Evolutionary conservation across 257 asterid genomes (phyloP), one percentile per base, ranked within the genome.

Genomic region (Thymus quinquecostatus): DNA sequence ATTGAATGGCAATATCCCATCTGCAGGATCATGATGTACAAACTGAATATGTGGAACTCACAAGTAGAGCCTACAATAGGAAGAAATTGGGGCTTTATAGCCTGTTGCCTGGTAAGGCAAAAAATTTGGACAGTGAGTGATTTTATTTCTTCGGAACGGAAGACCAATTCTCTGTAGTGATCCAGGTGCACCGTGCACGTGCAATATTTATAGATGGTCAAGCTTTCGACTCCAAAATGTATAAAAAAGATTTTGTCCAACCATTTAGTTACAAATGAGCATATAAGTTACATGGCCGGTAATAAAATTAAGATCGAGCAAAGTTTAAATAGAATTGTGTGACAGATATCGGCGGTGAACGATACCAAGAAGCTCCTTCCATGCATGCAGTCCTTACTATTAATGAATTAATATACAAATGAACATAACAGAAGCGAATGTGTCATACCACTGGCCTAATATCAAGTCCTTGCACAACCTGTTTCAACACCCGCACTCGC

Each of bases 361-460:
- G 49, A 29, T 45, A 60, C 58, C 28, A 30, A 45, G 33, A 45
- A 59, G 64, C 56, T 21, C 64, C 53, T 28, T 4, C 41, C 41
- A 2, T 4, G 29, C 41, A 2, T 4, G 29, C 12, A 6, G 43
- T 45, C 43, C 69, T 8, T 28, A 45, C 44, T 64, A 11, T 33
- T 44, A 56, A 10, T 38, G 34, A 58, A 49, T 43, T 29, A 66
- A 55, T 60, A 33, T 53, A 66, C 43, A 68, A 49, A 73, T 66
- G 49, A 60, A 74, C 63, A 10, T 59, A 69, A 40, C 71, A 75
- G 74, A 66, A 67, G 3, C 58, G 73, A 77, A 55, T 71, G 71
- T 45, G 68, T 59, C 92, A 28, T 86, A 94, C 99, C 97, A 91
- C 96, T 47, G 94, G 93, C 68, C 98, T 89, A 68, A 94, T 86